Evolutionary conservation across 495 filamentous ascomycete genomes (phyloP), one percentile per base, ranked within the genome.

Genomic region (Annulohypoxylon bovei): DNA sequence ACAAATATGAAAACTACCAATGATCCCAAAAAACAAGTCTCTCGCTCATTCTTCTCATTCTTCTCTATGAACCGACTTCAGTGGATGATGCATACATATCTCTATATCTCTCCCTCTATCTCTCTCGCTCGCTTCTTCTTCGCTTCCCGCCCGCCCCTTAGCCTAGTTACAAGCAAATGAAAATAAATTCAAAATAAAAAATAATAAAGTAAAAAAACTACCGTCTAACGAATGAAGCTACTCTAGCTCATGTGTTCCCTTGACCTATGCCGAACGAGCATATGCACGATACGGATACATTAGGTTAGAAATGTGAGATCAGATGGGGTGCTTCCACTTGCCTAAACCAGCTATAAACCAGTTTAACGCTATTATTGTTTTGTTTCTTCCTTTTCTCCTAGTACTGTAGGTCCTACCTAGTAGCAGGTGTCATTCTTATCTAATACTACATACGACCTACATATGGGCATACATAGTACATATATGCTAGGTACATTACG

Each of bases 231-330:
- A 40, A 56, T 46, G 22, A 55, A 55, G n/a, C 50, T 66, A 66
- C 69, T 70, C 42, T 66, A 67, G 67, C 63, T 46, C 37, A n/a
- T 32, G 25, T 16, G 25, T 12, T 52, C 47, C 7, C 47, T 53
- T 20, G 39, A 20, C 49, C 28, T 69, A 70, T 71, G 74, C 67
- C 74, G 75, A 58, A 64, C 55, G 75, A 63, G 67, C 64, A 60
- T 72, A 74, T 70, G 72, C 74, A 76, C 64, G 74, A 77, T 71
- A 71, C 40, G 57, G 62, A 54, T 71, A 71, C 68, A 71, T 71
- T 71, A 71, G 68, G 62, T 71, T 47, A 57, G 63, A 47, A 47
- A 70, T 67, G 62, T 63, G 8, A 71, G 62, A 71, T 71, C 68
- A 67, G 68, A 71, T 71, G 57, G 68, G 68, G 68, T 70, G 60